These are phyloP conservation scores for Peziza echinospora DNA, from an alignment of 495 filamentous ascomycete species.

Conservation along the genomic window DNA sequence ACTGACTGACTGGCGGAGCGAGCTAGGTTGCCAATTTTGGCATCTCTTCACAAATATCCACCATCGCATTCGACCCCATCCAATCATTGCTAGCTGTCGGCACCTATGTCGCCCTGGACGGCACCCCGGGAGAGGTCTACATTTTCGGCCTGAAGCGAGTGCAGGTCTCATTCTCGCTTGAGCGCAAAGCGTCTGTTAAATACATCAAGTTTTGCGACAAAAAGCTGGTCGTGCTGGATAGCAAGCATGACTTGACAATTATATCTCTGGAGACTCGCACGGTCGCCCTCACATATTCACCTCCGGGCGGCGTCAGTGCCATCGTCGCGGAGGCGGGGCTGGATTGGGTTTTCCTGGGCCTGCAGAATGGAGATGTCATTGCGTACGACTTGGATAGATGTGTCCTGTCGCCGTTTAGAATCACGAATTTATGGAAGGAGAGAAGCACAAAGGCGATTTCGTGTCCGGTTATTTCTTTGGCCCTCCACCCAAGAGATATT, in stretches of 20 bases:
- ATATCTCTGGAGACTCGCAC: constrained; percentile 27
- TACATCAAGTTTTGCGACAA: constrained; percentile 43
- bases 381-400: constrained; percentile 69
- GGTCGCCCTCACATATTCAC: constrained; percentile 32
- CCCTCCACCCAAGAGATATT: constrained; percentile 77
- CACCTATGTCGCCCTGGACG: constrained; percentile 54
- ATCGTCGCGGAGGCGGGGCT: constrained; percentile 65
- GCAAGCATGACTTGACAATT: constrained; percentile 58
- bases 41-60: constrained; percentile 51
- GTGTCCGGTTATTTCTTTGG: constrained; percentile 46
- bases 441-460: constrained; percentile 34
- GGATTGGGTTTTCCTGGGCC: constrained; percentile 71
- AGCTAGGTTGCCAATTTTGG: constrained; percentile 55
- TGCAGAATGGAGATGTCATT: constrained; percentile 57
- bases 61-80: constrained; percentile 71
- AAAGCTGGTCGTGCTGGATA: constrained; percentile 52
- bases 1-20: constrained; percentile 9
- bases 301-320: constrained; percentile 46
- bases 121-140: constrained; percentile 59
- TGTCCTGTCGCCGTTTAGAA: constrained; percentile 12
- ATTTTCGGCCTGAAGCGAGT: constrained; percentile 74
- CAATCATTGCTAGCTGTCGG: constrained; percentile 89
- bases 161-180: constrained; percentile 40
- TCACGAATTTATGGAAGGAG: constrained; percentile 68
- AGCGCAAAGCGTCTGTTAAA: constrained; percentile 44